Percentiles rank a stretch among this genome's conserved stretches.
These are phyloP conservation scores for Ascoidea rubescens DNA, from an alignment of 805 yeast species.

Conservation along the genomic window DNA sequence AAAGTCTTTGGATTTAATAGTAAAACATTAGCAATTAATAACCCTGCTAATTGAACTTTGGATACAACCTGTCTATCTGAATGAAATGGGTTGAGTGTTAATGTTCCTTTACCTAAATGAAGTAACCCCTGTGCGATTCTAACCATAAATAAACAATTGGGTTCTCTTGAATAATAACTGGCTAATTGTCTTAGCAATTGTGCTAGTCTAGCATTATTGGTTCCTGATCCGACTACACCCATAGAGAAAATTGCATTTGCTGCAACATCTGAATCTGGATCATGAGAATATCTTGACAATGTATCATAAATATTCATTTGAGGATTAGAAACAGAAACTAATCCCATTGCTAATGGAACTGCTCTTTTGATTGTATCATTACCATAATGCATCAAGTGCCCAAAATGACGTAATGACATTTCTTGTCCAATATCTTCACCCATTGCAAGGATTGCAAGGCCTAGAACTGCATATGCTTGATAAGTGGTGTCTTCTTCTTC, in stretches of 20 bases:
- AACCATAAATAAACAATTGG: slow-evolving; percentile 83
- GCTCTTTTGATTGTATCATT: slow-evolving; percentile 81
- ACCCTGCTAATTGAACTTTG: slow-evolving; percentile 79
- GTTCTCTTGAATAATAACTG: slow-evolving; percentile 78
- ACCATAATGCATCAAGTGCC: slow-evolving; percentile 97
- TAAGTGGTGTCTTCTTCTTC: slow-evolving; percentile 35
- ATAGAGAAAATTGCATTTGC: slow-evolving; percentile 88
- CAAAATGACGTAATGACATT: slow-evolving; percentile 93
- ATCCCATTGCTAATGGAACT: slow-evolving; percentile 97
- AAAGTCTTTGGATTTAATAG: slow-evolving; percentile 77
- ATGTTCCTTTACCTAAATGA: slow-evolving; percentile 92
- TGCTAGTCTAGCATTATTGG: slow-evolving; percentile 95
- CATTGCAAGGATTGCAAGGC: slow-evolving; percentile 88
- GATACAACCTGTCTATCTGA: slow-evolving; percentile 79
- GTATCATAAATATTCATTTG: slow-evolving; percentile 97
- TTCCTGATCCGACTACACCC: slow-evolving; percentile 99
- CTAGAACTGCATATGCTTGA: slow-evolving; percentile 86
- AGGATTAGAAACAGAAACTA: slow-evolving; percentile 85
- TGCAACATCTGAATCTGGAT: slow-evolving; percentile 86
- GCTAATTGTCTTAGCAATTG: slow-evolving; percentile 93
- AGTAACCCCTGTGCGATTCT: slow-evolving; percentile 91
- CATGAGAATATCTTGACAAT: slow-evolving; percentile 90
- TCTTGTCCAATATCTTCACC: slow-evolving; percentile 98
- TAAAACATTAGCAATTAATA: slow-evolving; percentile 73
- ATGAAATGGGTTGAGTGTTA: slow-evolving; percentile 78